A percentile compares a stretch with the other conserved stretches of the same genome.
phyloP scores from a whole-genome alignment of 2,329 filamentous ascomycete species.

The Venturia nashicola region DNA sequence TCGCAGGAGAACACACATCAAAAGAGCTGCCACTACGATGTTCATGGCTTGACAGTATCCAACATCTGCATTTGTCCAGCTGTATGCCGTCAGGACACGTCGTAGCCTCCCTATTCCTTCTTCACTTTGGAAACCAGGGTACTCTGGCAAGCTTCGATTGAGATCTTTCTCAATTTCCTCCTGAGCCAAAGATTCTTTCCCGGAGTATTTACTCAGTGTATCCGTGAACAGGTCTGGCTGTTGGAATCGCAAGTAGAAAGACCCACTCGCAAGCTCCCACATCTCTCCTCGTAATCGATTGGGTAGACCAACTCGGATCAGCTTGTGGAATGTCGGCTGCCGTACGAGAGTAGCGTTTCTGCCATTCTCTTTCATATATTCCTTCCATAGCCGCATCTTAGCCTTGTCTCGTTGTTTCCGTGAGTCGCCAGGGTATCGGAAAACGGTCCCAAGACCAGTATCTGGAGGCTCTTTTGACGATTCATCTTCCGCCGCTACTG shows the following conservation, averaged over 20 bases:
- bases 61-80: conserved; percentile 90
- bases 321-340: conserved; percentile 94
- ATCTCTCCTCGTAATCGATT: conserved; percentile 88
- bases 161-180: conserved; percentile 99
- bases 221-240: conserved; percentile 75
- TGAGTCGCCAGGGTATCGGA: conserved; percentile 87
- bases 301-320: conserved; percentile 88
- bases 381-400: conserved; percentile 95
- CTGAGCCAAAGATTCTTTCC: conserved; percentile 83
- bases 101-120: conserved; percentile 85
- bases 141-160: conserved; percentile 91
- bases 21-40: conserved; percentile 91
- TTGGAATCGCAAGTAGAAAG: conserved; percentile 76
- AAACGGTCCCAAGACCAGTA: conserved; percentile 82
- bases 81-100: conserved; percentile 89
- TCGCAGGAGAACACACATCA: conserved; percentile 50
- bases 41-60: conserved; percentile 99
- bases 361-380: conserved; percentile 92
- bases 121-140: conserved; percentile 92
- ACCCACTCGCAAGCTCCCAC: conserved; percentile 91
- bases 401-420: conserved; percentile 88
- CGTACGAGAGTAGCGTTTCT: conserved; percentile 84
- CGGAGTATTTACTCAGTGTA: conserved; percentile 70
- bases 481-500: conserved; percentile 36
- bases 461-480: conserved; percentile 59